These are phyloP conservation scores for Trichoderma cornu-damae DNA, from an alignment of 2,329 filamentous ascomycete species.

Conservation along the genomic window DNA sequence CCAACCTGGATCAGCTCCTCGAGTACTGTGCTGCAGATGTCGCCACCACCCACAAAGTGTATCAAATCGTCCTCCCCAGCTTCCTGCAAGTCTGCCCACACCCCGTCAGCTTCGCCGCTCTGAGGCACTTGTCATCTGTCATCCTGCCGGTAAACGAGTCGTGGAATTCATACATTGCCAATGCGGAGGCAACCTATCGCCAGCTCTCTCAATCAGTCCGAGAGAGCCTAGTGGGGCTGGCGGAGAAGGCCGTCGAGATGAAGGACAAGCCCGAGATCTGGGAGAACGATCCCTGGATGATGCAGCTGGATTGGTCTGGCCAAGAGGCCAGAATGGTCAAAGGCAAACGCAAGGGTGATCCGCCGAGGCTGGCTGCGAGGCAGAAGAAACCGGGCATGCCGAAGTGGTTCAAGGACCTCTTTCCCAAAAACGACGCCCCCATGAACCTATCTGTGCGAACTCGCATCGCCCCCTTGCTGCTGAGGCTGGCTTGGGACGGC, in stretches of 20 bases:
- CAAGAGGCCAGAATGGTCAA: conserved; percentile 91
- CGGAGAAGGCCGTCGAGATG: conserved; percentile 69
- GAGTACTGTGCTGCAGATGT: conserved; percentile 97
- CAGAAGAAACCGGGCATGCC: conserved; percentile 96
- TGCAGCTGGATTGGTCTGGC: conserved; percentile 90
- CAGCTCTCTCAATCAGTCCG: conserved; percentile 71
- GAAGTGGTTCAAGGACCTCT: conserved; percentile 92
- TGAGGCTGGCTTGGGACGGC: conserved; percentile 83
- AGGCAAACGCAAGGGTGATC: conserved; percentile 70
- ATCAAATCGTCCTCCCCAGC: conserved; percentile 83
- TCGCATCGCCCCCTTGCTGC: conserved; percentile 75
- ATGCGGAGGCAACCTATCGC: conserved; percentile 79
- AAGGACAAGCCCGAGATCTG: conserved; percentile 67
- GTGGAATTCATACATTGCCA: conserved; percentile 80
- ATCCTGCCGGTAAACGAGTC: conserved; percentile 84
- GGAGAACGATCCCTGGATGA: conserved; percentile 79
- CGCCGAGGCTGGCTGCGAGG: conserved; percentile 67
- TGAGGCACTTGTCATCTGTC: conserved; percentile 87
- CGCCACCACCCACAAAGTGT: conserved; percentile 87
- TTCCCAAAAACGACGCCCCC: conserved; percentile 58
- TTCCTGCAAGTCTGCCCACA: conserved; percentile 90
- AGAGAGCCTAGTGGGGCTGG: conserved; percentile 65
- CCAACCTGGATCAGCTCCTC: conserved; percentile 73
- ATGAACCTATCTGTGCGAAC: conserved; percentile 83
- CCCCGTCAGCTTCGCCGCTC: conserved; percentile 91